phyloP scores from a whole-genome alignment of 1,284 basidiomycete species.

The Phaffia rhodozyma region DNA sequence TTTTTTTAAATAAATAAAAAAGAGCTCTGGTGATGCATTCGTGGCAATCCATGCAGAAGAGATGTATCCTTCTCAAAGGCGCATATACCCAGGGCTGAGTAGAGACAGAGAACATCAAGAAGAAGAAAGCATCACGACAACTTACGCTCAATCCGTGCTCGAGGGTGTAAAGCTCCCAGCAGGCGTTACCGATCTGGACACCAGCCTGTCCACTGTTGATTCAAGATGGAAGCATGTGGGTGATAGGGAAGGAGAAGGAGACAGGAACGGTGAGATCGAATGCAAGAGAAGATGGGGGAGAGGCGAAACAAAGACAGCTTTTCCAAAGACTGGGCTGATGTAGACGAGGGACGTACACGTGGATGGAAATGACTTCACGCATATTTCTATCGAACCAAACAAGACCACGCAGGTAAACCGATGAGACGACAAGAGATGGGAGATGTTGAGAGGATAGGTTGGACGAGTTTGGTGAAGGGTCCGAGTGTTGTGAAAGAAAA shows the following conservation, averaged over 20 bases:
- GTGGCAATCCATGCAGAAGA: slow-evolving; percentile 10
- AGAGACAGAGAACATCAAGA: slow-evolving; percentile 12
- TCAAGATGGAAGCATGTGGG: background rate
- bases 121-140: slow-evolving; percentile 24
- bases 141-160: slow-evolving; percentile 92
- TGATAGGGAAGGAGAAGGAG: background rate
- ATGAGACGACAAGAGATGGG: background rate
- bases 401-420: background rate
- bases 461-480: background rate
- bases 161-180: slow-evolving; percentile 97
- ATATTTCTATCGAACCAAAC: slow-evolving; percentile 14
- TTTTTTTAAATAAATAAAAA: background rate
- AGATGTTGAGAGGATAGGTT: background rate
- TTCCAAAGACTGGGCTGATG: background rate
- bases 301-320: background rate
- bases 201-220: slow-evolving; percentile 26
- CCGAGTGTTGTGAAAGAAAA: background rate
- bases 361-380: slow-evolving; percentile 27
- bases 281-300: background rate
- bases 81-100: too few species aligned
- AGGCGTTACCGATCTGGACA: slow-evolving; percentile 75
- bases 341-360: slow-evolving; percentile 14
- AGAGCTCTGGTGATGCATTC: background rate
- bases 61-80: background rate
- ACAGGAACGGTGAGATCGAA: background rate